Percentiles rank a stretch among this genome's conserved stretches.
phyloP scores from a whole-genome alignment of 768 basidiomycete genomes.

The Lactarius indigo region DNA sequence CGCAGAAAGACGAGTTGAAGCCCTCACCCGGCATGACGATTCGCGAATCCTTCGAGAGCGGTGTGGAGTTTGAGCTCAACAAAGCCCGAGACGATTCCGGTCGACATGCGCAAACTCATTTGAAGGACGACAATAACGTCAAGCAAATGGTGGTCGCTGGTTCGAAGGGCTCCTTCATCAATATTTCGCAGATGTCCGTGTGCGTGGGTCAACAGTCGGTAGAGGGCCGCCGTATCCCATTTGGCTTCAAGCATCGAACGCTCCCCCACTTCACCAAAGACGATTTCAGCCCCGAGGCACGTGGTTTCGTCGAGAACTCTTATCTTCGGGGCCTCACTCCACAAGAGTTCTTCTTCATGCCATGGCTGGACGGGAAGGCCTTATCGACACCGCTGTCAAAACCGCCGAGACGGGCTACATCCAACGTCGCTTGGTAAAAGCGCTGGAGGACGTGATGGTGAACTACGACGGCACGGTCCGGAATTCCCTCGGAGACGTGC shows the following conservation, averaged over 20 bases:
- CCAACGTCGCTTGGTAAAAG: conserved; percentile 96
- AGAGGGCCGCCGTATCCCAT: conserved; percentile 97
- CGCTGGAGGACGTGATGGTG: conserved; percentile 95
- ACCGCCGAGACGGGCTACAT: conserved; percentile 99
- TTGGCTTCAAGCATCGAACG: conserved; percentile 95
- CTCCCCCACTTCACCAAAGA: conserved; percentile 98
- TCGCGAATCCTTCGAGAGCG: conserved; percentile 95
- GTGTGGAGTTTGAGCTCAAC: conserved; percentile 88
- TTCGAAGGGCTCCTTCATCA: conserved; percentile 98
- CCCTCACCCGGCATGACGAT: conserved; percentile 97
- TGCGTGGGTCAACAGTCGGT: conserved; percentile 98
- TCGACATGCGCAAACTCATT: conserved; percentile 92
- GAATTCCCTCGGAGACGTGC: conserved; percentile 93
- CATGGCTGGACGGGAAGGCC: conserved; percentile 98
- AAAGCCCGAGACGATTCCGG: conserved; percentile 93
- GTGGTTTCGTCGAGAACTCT: conserved; percentile 99
- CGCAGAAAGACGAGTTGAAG: conserved; percentile 83
- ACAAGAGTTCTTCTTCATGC: conserved; percentile 99
- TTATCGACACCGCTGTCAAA: conserved; percentile 99
- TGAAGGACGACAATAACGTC: conserved; percentile 99
- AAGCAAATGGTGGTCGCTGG: conserved; percentile 99
- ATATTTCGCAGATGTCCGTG: conserved; percentile 99
- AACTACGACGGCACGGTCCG: conserved; percentile 97
- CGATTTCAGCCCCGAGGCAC: conserved; percentile 95
- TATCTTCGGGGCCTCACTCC: conserved; percentile 95